Conservation (phyloP, 2,329 filamentous ascomycete genomes). For the Akanthomyces lecanii region DNA sequence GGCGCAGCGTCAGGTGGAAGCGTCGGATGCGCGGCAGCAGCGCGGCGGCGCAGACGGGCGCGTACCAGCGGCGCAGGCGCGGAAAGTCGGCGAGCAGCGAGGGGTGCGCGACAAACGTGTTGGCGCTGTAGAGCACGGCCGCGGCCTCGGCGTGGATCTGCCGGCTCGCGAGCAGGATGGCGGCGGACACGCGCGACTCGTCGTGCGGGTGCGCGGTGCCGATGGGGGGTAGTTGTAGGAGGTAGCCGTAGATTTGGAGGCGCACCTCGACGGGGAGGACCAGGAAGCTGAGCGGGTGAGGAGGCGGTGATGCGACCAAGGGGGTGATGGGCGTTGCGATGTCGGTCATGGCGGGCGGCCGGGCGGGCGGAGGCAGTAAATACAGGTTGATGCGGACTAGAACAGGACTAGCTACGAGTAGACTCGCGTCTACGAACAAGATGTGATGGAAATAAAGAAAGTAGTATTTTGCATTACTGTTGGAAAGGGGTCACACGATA, state of each 20-base stretch:
- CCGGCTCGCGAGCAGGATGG: constrained; percentile 37
- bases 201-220: constrained; percentile 10
- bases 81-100: constrained; percentile 38
- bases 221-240: constrained; percentile 33
- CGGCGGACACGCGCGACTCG: constrained; percentile 19
- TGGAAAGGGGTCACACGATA: no score
- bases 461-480: no score
- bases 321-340: not conserved
- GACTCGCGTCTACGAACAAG: no score
- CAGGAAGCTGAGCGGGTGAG: constrained; percentile 27
- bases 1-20: constrained; percentile 37
- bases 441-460: no score
- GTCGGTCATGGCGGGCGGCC: not conserved
- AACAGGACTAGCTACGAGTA: no score
- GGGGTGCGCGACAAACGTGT: constrained; percentile 42
- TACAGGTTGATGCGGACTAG: no score
- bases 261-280: constrained; percentile 43
- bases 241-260: constrained; percentile 42
- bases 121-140: constrained; percentile 39
- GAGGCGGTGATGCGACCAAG: not conserved
- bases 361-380: no score
- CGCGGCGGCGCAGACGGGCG: constrained; percentile 28
- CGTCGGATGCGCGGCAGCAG: constrained; percentile 34
- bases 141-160: constrained; percentile 40
- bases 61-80: constrained; percentile 32